Evolutionary conservation across 768 basidiomycete genomes (phyloP).

Genomic region (Russula abietina): DNA sequence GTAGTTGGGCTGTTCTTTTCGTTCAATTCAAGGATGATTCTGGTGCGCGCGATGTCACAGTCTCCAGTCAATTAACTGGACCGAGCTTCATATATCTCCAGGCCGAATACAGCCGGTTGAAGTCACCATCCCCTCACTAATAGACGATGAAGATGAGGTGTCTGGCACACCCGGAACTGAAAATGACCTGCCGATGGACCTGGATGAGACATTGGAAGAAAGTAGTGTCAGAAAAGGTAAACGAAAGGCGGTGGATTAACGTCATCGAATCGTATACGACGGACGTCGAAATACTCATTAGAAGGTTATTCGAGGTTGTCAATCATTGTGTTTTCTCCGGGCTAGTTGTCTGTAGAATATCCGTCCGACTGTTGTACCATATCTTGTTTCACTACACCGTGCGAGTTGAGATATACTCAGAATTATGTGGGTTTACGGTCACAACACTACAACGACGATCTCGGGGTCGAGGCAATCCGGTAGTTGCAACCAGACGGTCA

Average conservation of each 20-base stretch:
- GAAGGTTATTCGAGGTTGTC: not conserved
- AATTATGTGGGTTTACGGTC: not conserved
- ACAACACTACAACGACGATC: not conserved
- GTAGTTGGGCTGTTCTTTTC: conserved; percentile 63
- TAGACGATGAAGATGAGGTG: conserved; percentile 56
- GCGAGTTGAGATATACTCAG: not conserved
- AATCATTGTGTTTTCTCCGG: not conserved
- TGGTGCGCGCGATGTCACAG: conserved; percentile 41
- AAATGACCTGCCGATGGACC: conserved; percentile 11
- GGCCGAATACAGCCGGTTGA: conserved; percentile 57
- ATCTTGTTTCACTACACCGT: not conserved
- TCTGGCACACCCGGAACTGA: conserved; percentile 15
- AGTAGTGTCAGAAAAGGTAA: conserved; percentile 51
- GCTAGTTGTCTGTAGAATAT: not conserved
- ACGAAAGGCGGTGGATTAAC: conserved; percentile 44
- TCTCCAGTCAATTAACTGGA: not conserved
- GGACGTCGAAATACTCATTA: not conserved
- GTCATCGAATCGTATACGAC: not conserved
- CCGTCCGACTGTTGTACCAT: not conserved
- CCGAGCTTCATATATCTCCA: conserved; percentile 2
- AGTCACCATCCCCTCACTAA: conserved; percentile 49
- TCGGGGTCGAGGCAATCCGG: no score
- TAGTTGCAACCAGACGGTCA: not conserved
- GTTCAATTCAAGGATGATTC: conserved; percentile 58
- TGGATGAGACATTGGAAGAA: conserved; percentile 32